Evolutionary conservation across 805 yeast species (phyloP), one percentile per base, ranked within the genome.

Genomic region (Brettanomyces sp.): DNA sequence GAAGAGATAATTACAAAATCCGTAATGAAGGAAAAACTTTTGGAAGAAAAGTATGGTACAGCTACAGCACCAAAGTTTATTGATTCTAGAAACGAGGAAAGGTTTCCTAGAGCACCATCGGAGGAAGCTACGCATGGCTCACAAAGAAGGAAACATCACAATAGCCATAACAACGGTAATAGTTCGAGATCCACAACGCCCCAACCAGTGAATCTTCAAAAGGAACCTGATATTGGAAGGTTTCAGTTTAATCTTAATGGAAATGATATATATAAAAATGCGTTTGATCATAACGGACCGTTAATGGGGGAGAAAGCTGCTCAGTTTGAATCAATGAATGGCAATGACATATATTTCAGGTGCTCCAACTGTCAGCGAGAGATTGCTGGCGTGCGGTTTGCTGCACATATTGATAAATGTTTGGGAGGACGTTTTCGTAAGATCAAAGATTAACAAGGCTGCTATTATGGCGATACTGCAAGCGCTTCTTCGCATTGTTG

Each of bases 391-490:
- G 83, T 86, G 36, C 69, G 99, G 48, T 90, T 87, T 70, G 97
- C 98, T 2, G 89, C 86, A 38, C 99, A 91, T 64, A 73, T 91
- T 30, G 95, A 89, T 59, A 79, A 95, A 55, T 91, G 99, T 60
- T 64, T 89, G 23, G 86, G 87, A 39, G 85, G 96, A 11, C 74
- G 85, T 47, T 69, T 70, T 24, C 66, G 80, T 52, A 68, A 73
- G 51, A 33, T 18, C n/a, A 33, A 21, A 23, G 38, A 34, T 32
- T 25, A 22, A 30, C 8, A 21, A 12, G 34, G 34, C 22, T 25
- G 25, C 34, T 39, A 18, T 34, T 9, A 7, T 28, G 32, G 11
- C 7, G 7, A 28, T 28, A 9, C 2, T 28, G 7, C 32, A 28
- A 28, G 32, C 9, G 32, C 32, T 9, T 28, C 11, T 28, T 28